A percentile compares a stretch with the other conserved stretches of the same genome.
phyloP scores from a whole-genome alignment of 257 asterid species.

The Striga asiatica region DNA sequence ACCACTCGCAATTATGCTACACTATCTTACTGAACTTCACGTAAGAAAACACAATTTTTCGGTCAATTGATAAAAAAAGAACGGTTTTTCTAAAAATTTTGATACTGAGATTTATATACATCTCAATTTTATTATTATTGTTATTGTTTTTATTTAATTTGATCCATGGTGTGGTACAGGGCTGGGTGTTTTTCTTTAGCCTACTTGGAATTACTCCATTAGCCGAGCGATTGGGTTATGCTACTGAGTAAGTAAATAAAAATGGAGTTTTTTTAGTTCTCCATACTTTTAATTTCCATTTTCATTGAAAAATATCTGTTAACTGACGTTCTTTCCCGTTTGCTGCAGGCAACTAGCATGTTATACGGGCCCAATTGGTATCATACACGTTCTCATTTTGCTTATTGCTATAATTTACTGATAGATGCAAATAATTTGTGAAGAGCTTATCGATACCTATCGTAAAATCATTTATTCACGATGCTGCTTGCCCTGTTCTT shows the following conservation, averaged over 20 bases:
- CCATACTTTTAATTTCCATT: neutral
- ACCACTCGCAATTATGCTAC: conserved; percentile 67
- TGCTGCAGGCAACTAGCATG: conserved; percentile 62
- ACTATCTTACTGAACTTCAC: conserved; percentile 55
- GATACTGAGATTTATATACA: neutral
- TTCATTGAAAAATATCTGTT: too few relatives aligned
- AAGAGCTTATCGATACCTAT: too few relatives aligned
- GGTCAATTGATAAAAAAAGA: neutral
- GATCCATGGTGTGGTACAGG: conserved; percentile 26
- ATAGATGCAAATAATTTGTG: neutral
- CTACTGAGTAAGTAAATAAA: conserved; percentile 67
- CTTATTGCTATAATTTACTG: too few relatives aligned
- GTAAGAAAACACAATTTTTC: conserved; percentile 24
- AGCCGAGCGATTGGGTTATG: conserved; percentile 96
- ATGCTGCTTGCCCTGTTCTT: neutral
- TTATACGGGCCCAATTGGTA: conserved; percentile 75
- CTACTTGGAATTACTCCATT: conserved; percentile 78
- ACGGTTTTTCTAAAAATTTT: neutral
- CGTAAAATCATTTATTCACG: too few relatives aligned
- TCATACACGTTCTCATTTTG: neutral
- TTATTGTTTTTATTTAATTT: neutral
- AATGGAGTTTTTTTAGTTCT: conserved; percentile 4
- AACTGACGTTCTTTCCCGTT: too few relatives aligned
- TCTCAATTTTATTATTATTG: too few relatives aligned
- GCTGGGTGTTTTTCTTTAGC: conserved; percentile 90